Conservation (phyloP, 257 asterid genomes). For the Solanum stenotomum region DNA sequence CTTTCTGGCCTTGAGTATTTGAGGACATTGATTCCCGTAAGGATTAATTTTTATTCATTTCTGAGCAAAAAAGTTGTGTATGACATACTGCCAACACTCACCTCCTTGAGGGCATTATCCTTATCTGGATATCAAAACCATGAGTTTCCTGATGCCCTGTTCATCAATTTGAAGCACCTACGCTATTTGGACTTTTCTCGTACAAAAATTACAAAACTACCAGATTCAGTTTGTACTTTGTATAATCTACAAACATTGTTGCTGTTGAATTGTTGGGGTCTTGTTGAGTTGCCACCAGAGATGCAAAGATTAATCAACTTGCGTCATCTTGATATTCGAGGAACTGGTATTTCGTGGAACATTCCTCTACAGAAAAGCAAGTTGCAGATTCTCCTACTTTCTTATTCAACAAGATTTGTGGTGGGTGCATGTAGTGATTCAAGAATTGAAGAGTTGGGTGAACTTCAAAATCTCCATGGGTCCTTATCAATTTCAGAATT, state of each 20-base stretch:
- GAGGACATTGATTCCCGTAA: no score
- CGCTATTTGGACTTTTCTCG: conserved; percentile 11
- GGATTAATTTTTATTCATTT: no score
- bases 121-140: no score
- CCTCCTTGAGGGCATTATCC: no score
- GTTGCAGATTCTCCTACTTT: not conserved
- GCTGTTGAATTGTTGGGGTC: not conserved
- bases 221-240: conserved; percentile 30
- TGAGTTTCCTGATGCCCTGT: no score
- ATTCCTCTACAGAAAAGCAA: not conserved
- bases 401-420: not conserved
- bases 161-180: no score
- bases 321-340: no score
- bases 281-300: not conserved
- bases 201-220: conserved; percentile 33
- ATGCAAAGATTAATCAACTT: not conserved
- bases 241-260: conserved; percentile 14
- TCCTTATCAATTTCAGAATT: not conserved
- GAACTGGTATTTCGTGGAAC: no score
- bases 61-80: no score
- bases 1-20: no score
- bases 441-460: not conserved
- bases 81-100: no score
- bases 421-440: not conserved
- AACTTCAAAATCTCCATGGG: not conserved